Percentiles rank a stretch among this genome's conserved stretches.
Conservation (phyloP, 352 stramenopile genomes). For the Phytopythium mirpurense region DNA sequence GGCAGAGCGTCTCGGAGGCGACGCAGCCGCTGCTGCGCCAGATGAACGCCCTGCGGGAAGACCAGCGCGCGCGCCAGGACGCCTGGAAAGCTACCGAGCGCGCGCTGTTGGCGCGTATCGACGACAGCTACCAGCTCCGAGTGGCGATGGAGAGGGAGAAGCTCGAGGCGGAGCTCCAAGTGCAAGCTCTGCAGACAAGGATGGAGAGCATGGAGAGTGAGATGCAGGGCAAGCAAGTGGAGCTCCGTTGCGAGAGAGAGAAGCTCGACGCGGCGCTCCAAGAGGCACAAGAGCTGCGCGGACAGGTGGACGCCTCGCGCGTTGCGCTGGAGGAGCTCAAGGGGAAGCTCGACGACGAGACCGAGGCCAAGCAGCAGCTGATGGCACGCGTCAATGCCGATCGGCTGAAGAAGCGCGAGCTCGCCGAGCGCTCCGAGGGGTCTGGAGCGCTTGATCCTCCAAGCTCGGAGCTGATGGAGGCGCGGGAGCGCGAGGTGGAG, state of each 20-base stretch:
- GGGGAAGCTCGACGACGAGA: slow-evolving; percentile 29
- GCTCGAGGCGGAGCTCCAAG: slow-evolving; percentile 26
- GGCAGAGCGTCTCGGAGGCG: slow-evolving; percentile 59
- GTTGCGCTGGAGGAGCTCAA: slow-evolving; percentile 51
- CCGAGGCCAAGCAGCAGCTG: slow-evolving; percentile 29
- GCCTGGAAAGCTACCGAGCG: slow-evolving; percentile 49
- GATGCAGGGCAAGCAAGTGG: slow-evolving; percentile 17
- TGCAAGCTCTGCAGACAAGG: slow-evolving; percentile 25
- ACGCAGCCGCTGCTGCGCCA: slow-evolving; percentile 74
- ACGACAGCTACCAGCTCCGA: slow-evolving; percentile 27
- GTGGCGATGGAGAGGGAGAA: slow-evolving; percentile 37
- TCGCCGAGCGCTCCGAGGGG: slow-evolving; percentile 10
- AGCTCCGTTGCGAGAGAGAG: slow-evolving; percentile 34
- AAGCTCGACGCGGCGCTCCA: slow-evolving; percentile 16
- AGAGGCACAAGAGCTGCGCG: slow-evolving; percentile 33
- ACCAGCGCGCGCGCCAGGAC: slow-evolving; percentile 51
- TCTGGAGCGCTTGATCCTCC: slow-evolving; percentile 7
- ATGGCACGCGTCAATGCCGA: slow-evolving; percentile 21
- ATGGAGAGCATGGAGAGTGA: slow-evolving; percentile 33
- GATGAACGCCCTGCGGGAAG: slow-evolving; percentile 63
- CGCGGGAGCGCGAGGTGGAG: slow-evolving; percentile 33
- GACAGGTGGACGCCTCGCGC: slow-evolving; percentile 33
- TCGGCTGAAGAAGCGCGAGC: slow-evolving; percentile 6
- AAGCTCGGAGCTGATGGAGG: slow-evolving; percentile 33
- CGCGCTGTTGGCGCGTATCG: slow-evolving; percentile 33